Base-by-base conservation (phyloP, 1,284 basidiomycete species). In the Ustilago hordei region DNA sequence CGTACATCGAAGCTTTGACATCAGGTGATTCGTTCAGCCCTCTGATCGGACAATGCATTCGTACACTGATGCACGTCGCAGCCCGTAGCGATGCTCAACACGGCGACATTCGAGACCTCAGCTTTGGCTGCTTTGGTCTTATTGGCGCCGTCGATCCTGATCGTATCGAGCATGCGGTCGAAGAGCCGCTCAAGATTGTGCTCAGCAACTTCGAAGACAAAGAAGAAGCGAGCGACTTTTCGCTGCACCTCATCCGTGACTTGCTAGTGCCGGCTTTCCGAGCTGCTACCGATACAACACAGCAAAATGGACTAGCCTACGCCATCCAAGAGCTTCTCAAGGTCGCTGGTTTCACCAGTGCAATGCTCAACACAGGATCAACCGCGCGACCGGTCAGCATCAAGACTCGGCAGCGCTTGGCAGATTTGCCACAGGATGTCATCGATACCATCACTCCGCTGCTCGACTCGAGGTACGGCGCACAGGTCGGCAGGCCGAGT, bases 61-160 rank as follows among this genome's bases (percentile, higher is more conserved):
- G 90, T 0, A 89, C 90, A 1, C 87, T 99, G 6, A 89, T 97
- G 60, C 86, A 89, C 13, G 91, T 92, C 0, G 91, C 92, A 0
- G 91, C 91, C 53, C 90, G 93, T 13, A 93, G 94, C 59, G 92
- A 90, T 7, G 90, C 90, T 3, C 72, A 81, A 28, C 84, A 86
- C 35, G 62, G 62, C n/a, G 75, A 75, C 91, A 94, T 64, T 83
- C 89, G 7, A 84, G 74, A 79, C 36, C 59, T 85, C 31, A 95
- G 43, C 90, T 95, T 93, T 82, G 93, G 97, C 83, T 98, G 95
- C 85, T 91, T 99, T 58, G 95, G 96, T 1, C 90, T 94, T n/a
- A 87, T 99, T 5, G 97, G 97, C 7, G 97, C 97, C 1, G 90
- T 97, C 19, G 97, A 99, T 87, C 95, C 97, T 0, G 97, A 99